A percentile compares a stretch with the other conserved stretches of the same genome.
Conservation (phyloP, 306 rosid species). For the Acacia acuminata region DNA sequence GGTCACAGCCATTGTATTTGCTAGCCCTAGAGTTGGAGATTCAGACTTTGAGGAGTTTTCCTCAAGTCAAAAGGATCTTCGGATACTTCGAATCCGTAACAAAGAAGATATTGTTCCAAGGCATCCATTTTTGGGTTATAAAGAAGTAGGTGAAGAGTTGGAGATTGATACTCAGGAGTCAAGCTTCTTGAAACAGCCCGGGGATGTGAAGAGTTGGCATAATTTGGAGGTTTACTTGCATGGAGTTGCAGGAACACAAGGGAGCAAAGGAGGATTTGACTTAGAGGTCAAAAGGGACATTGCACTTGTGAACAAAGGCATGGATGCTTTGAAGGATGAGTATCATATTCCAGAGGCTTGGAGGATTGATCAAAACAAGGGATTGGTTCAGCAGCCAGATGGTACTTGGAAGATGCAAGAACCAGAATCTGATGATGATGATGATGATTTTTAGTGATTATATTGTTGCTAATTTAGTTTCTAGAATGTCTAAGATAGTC, state of each 20-base stretch:
- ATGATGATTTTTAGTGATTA: background rate
- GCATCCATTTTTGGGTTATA: too few relatives aligned
- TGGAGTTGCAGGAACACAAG: background rate
- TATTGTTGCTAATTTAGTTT: too few relatives aligned
- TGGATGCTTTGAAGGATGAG: too few relatives aligned
- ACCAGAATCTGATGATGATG: background rate
- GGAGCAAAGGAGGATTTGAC: too few relatives aligned
- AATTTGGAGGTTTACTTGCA: constrained; percentile 37
- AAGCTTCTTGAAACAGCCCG: constrained; percentile 25
- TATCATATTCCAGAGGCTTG: background rate
- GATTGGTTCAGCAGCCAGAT: background rate
- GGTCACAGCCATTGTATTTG: background rate
- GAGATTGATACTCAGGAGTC: too few relatives aligned
- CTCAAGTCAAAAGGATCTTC: background rate
- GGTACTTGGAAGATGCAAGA: background rate
- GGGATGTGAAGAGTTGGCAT: constrained; percentile 40
- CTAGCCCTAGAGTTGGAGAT: background rate
- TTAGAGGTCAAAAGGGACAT: too few relatives aligned
- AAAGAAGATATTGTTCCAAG: too few relatives aligned
- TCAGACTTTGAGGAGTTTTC: background rate
- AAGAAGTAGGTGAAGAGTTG: too few relatives aligned
- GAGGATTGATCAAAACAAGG: background rate
- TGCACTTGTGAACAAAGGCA: too few relatives aligned
- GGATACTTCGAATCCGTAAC: background rate
- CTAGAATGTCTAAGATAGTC: background rate